Evolutionary conservation across 1,139 yeast species (phyloP), one percentile per base, ranked within the genome.

Genomic region (Pichia sp.): DNA sequence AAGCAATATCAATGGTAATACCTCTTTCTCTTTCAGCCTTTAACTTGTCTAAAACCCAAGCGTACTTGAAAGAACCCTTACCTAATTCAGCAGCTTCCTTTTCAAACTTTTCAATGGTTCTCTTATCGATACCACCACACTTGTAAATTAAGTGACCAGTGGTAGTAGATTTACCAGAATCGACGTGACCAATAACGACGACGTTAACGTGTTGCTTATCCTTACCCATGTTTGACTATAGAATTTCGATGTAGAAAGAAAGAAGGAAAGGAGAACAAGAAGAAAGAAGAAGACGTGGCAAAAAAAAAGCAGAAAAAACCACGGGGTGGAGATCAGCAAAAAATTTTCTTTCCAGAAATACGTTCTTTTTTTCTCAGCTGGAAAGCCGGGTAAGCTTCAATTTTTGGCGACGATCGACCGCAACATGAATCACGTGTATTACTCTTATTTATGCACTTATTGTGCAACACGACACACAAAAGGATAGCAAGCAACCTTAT

Each of bases 161-260:
- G 77, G 96, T 88, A 74, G 96, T 89, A 65, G 96, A 89, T 80
- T 89, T 89, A 81, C 96, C 96, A 68, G 96, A 89, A 81, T 89
- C 96, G 96, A 89, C 96, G 95, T 90, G 98, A 79, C 98, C 98
- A 77, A 91, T 91, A 75, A 91, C 98, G 78, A 91, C 98, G 80
- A 91, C 93, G 96, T 91, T 91, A 79, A 91, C 87, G 88, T 91
- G 98, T 79, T 82, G 73, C 87, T 89, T 90, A 73, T 85, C 96
- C 79, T 88, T 88, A 83, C 96, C 70, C 69, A 61, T 53, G 56
- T 41, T 56, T 43, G 48, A 51, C 25, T 48, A 36, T 36, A 36
- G 44, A 44, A 45, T 42, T 27, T 45, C 29, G 41, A 39, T 45
- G 39, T 28, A 39, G 27, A 45, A 42, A 39, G 28, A 38, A 42